phyloP scores from a whole-genome alignment of 2,329 filamentous ascomycete species.

The Aspergillus brasiliensis region DNA sequence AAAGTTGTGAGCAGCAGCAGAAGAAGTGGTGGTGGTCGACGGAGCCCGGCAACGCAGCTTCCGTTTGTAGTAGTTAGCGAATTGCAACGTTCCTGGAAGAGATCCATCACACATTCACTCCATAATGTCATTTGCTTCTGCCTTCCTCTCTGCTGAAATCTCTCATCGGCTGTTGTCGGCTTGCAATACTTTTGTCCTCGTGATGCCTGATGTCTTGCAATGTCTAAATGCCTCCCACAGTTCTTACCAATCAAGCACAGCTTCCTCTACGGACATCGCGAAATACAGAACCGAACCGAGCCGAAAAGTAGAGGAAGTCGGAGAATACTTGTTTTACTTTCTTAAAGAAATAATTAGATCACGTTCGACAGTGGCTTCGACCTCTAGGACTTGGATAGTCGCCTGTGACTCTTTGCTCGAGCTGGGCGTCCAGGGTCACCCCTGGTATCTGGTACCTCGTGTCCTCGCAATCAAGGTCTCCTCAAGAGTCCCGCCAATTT shows the following conservation, averaged over 20 bases:
- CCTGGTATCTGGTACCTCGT: conserved; percentile 1
- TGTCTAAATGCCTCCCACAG: background rate
- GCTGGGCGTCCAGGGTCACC: background rate
- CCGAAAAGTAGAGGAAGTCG: background rate
- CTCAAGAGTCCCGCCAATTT: background rate
- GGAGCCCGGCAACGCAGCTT: background rate
- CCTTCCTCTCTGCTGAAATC: background rate
- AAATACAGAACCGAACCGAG: no score
- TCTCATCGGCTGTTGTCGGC: background rate
- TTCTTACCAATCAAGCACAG: background rate
- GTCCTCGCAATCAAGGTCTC: background rate
- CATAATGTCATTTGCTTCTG: background rate
- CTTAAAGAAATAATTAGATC: background rate
- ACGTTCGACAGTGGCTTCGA: background rate
- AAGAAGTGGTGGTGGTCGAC: background rate
- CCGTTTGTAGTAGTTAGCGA: background rate
- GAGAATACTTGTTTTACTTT: background rate
- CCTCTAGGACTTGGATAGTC: background rate
- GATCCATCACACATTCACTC: background rate
- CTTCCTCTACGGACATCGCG: background rate
- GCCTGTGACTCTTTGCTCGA: background rate
- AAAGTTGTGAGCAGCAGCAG: background rate
- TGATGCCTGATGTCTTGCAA: background rate
- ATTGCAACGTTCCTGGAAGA: background rate
- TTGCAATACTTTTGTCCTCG: background rate